Conservation (phyloP, 2,329 filamentous ascomycete species). For the Rutstroemia sp. region DNA sequence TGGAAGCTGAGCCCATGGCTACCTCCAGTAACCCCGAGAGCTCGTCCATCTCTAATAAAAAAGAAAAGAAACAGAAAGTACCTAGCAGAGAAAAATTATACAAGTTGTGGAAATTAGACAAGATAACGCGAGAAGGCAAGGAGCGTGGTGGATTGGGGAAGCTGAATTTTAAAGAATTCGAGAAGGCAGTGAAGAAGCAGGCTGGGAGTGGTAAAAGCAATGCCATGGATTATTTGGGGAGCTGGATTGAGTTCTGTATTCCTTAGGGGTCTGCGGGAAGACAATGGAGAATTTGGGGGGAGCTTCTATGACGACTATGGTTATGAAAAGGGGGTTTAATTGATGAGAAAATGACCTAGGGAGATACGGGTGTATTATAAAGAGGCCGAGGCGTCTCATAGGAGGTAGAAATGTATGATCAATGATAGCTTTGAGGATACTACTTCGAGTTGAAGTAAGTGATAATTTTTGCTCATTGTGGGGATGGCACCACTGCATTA, state of each 20-base stretch:
- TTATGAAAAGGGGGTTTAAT: too few relatives aligned
- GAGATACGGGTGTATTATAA: too few relatives aligned
- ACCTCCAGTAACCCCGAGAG: not conserved
- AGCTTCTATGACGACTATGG: too few relatives aligned
- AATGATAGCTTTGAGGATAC: too few relatives aligned
- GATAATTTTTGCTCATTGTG: too few relatives aligned
- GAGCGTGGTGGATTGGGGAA: slow-evolving; percentile 72
- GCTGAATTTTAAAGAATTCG: slow-evolving; percentile 74
- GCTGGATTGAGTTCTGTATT: slow-evolving; percentile 82
- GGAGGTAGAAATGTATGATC: too few relatives aligned
- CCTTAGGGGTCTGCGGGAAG: slow-evolving; percentile 30
- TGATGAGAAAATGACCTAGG: too few relatives aligned
- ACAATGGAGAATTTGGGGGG: too few relatives aligned
- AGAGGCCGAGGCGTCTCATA: too few relatives aligned
- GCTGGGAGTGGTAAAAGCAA: slow-evolving; percentile 47
- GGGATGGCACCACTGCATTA: too few relatives aligned
- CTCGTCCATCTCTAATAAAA: not conserved
- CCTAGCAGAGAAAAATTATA: slow-evolving; percentile 14
- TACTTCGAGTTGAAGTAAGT: too few relatives aligned
- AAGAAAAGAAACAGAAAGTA: slow-evolving; percentile 1
- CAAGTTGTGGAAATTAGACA: slow-evolving; percentile 21
- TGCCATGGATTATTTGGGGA: slow-evolving; percentile 72
- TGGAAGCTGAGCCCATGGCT: not conserved
- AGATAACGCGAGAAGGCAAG: slow-evolving; percentile 47
- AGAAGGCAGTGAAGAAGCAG: slow-evolving; percentile 56